Base-by-base conservation (phyloP, 257 asterid species). In the Przewalskia tangutica region DNA sequence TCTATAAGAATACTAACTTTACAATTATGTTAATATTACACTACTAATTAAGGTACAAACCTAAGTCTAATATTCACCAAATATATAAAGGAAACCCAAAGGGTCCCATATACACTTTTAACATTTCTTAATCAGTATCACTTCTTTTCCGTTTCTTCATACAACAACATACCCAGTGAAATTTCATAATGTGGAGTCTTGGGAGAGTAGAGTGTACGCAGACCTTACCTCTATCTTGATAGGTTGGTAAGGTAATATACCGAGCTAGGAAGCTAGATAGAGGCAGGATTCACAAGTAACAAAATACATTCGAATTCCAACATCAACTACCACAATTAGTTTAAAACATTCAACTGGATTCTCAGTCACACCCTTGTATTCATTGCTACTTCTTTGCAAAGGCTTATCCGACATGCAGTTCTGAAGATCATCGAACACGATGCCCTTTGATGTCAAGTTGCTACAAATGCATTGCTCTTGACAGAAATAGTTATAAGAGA, bases 311-410 rank as follows among this genome's bases (percentile, higher is more conserved):
- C 16, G 9, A 17, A 17, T 6, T 1, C n/a, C 62, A 55, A 55
- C 81, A 50, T 14, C 38, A 53, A 55, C 87, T 85, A 51, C 40
- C 77, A 85, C 84, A 53, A 80, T 58, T 89, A 55, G 8, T 5
- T 55, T 5, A 17, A 55, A 55, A 6, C 97, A 92, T 9, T 89
- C 88, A 62, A 89, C 88, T 36, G 93, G 92, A 85, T 85, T 76
- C 83, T 67, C 64, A 17, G 56, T 17, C 59, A 66, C 89, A 8
- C 88, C 93, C n/a, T 75, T 87, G 81, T 95, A 92, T 80, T 88
- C 94, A 89, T 90, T 89, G 87, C 83, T 87, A 68, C 91, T 91
- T 88, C 97, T 89, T 84, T 92, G 97, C 32, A 81, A 50, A n/a
- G 89, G 85, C 88, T 89, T 92, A 34, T 77, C 89, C 6, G 83